Base-by-base conservation (phyloP, 225 moss, liverwort and hornwort species). In the Asterella californica region DNA sequence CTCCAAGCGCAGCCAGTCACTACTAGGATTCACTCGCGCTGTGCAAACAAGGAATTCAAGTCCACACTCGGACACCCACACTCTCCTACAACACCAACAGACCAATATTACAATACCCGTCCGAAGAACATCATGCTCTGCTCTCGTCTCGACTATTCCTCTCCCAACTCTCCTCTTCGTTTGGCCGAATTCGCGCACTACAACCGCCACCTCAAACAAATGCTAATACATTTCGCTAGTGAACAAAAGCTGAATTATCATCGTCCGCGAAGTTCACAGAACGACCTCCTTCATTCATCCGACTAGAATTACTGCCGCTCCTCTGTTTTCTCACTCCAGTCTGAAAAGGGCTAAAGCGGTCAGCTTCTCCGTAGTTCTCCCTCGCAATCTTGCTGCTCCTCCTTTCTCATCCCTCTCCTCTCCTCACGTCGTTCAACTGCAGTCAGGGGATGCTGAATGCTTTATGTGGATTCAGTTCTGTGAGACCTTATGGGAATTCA, bases 181-280 rank as follows among this genome's bases (percentile, higher is more conserved):
- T 21, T 19, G 74, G 32, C 52, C 32, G 52, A 54, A 32, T 25
- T 53, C 22, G 42, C 69, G 38, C 69, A 70, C 69, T 33, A 2
- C 38, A 70, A 70, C 52, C 74, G 52, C 15, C 74, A 53, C 24
- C 71, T 25, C 61, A 27, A 61, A 61, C 27, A 27, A 27, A 27
- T 27, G 1, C 32, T 4, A 14, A 21, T 3, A 36, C 67, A 5
- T 30, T 53, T 7, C 32, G 8, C n/a, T 32, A 27, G 32, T 29
- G 5, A 74, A 74, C n/a, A n/a, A 67, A 74, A 74, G 53, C 74
- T 53, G 30, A 52, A 74, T 74, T 74, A 30, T 74, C 53, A 52
- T 53, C 50, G 19, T 15, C 52, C 53, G 33, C 74, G 67, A 67
- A 61, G n/a, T 42, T 71, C 71, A 15, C 10, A 27, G 5, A 46